These are phyloP conservation scores for Quercus aquifolioides DNA, from an alignment of 306 rosid genomes.

Conservation along the genomic window DNA sequence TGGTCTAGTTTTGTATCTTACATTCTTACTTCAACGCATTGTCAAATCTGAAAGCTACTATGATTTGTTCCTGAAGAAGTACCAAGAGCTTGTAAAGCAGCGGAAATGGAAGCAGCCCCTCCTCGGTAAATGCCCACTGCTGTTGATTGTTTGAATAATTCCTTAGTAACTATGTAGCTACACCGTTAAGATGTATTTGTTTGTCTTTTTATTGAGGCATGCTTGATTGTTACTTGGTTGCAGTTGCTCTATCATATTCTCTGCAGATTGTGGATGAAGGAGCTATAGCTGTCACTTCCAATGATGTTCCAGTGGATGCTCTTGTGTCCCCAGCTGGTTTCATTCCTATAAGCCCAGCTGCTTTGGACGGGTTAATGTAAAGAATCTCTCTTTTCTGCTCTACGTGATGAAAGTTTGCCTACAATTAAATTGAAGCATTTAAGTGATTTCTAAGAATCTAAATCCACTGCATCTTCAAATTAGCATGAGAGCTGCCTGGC, in stretches of 20 bases:
- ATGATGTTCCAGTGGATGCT: slow-evolving; percentile 70
- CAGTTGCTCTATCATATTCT: slow-evolving; percentile 87
- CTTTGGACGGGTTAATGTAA: slow-evolving; percentile 33
- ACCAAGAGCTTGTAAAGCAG: slow-evolving; percentile 64
- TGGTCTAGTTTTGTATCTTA: neutral
- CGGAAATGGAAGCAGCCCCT: slow-evolving; percentile 85
- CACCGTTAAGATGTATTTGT: neutral
- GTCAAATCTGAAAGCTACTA: slow-evolving; percentile 36
- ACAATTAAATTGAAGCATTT: neutral
- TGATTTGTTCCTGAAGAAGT: slow-evolving; percentile 74
- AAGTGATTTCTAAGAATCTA: neutral
- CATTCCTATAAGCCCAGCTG: slow-evolving; percentile 66
- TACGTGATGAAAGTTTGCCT: neutral
- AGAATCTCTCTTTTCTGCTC: neutral
- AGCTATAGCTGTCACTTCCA: slow-evolving; percentile 58
- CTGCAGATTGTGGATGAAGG: slow-evolving; percentile 81
- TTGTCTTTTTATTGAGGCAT: neutral
- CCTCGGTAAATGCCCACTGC: slow-evolving; percentile 47
- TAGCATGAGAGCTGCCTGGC: neutral
- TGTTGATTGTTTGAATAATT: neutral
- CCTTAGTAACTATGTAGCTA: neutral
- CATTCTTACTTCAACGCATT: neutral
- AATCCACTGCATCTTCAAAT: neutral
- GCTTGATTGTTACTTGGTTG: slow-evolving; percentile 14
- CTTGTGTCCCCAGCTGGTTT: slow-evolving; percentile 79